Base-by-base conservation (phyloP, 2,329 filamentous ascomycete species). In the Rutstroemia sp. region DNA sequence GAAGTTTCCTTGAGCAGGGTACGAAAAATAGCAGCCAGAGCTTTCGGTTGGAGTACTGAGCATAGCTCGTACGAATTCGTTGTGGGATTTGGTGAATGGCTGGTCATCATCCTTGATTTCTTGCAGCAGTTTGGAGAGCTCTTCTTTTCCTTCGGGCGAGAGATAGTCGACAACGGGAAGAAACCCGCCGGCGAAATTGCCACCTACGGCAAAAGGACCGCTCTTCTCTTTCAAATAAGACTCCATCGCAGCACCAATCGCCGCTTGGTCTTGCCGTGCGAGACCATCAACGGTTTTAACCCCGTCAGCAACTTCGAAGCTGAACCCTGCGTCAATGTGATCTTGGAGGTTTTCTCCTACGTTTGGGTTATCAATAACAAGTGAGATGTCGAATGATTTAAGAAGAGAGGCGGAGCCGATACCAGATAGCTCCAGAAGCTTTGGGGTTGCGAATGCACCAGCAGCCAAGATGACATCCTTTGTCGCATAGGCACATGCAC, bases 341-440 rank as follows among this genome's bases (percentile, higher is more conserved):
- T 47, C 58, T 58, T 64, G 63, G 1, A 66, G 44, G 45, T 66
- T 67, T 51, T 67, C 63, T 9, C 65, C 63, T 1, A 69, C 65
- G n/a, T 59, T 58, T 2, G 57, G 50, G 30, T 64, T 63, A 25
- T 64, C 57, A 19, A 61, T 46, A 1, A 62, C 10, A 4, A 61
- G 45, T 12, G 55, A 14, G 21, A 69, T 66, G 4, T 59, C 59
- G 19, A 57, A 52, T 4, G 27, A 46, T 9, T 61, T 48, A 7
- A 69, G 61, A 5, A 62, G 38, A 6, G 52, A 46, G 10, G 51
- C 39, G 19, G 49, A 46, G 12, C 68, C 68, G 45, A 71, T 62
- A 12, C 70, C 69, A 16, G 68, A 70, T 8, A 70, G 58, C 57
- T 71, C 66, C 5, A 72, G 60, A 3, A 72, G 14, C 45, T 52